Evolutionary conservation across 257 asterid genomes (phyloP).

Genomic region (Prunella vulgaris): DNA sequence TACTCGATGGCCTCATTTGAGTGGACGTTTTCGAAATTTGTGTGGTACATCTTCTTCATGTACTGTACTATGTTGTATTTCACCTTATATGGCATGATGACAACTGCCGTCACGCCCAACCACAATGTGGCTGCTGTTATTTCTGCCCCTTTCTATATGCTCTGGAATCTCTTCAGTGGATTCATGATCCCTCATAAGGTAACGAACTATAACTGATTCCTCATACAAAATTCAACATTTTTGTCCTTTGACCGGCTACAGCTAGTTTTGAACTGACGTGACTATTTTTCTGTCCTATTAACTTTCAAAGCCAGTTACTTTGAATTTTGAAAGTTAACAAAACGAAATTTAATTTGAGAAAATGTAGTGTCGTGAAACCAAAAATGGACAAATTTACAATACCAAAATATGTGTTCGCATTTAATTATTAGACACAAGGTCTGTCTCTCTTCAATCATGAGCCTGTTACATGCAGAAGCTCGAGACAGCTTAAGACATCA

Average conservation of each 20-base stretch:
- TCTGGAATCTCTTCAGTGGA: conserved; percentile 95
- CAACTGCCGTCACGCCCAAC: conserved; percentile 91
- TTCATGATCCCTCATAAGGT: conserved; percentile 97
- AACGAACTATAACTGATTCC: conserved; percentile 14
- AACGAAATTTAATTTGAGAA: not conserved
- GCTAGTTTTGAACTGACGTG: not conserved
- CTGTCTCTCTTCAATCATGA: no score
- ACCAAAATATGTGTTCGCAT: not conserved
- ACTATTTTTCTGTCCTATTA: not conserved
- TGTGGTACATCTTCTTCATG: conserved; percentile 73
- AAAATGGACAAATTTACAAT: not conserved
- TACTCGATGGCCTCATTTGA: conserved; percentile 83
- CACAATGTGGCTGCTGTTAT: conserved; percentile 88
- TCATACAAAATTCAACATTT: not conserved
- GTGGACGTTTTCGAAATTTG: conserved; percentile 59
- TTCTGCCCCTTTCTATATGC: conserved; percentile 91
- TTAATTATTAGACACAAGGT: no score
- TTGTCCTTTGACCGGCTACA: not conserved
- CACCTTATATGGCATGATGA: conserved; percentile 97
- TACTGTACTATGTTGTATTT: conserved; percentile 81
- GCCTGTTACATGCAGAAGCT: no score
- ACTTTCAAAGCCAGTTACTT: not conserved
- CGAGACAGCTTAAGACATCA: no score
- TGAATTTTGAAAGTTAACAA: no score
- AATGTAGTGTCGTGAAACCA: not conserved